phyloP scores from a whole-genome alignment of 371 early-diverging fungal species.

The Mortierella sp. region DNA sequence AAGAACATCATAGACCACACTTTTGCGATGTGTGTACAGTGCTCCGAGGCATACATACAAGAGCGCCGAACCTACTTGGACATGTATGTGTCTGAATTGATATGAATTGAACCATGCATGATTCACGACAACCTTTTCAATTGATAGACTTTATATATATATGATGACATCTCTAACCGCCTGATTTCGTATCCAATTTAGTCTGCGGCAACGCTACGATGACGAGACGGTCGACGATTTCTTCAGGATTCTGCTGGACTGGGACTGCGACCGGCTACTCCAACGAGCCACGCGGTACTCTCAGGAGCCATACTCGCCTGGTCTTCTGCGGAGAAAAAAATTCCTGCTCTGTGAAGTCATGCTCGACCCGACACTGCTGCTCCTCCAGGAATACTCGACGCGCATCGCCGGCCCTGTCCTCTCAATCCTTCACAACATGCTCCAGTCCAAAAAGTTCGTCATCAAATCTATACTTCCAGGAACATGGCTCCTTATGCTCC shows the following conservation, averaged over 20 bases:
- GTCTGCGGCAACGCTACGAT: conserved; percentile 21
- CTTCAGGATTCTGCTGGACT: conserved; percentile 29
- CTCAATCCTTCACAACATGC: conserved; percentile 21
- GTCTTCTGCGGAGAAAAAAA: conserved; percentile 16
- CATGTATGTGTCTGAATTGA: conserved; percentile 9
- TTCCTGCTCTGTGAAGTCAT: conserved; percentile 41
- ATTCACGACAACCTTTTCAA: background rate
- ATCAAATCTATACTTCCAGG: conserved; percentile 43
- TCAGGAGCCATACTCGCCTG: background rate
- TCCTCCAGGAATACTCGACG: conserved; percentile 17
- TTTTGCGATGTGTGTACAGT: conserved; percentile 30
- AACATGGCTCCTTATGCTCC: conserved; percentile 43
- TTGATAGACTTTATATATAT: no score
- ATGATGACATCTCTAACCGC: background rate
- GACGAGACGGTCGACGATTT: conserved; percentile 32
- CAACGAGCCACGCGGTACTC: conserved; percentile 14
- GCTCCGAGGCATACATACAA: conserved; percentile 33
- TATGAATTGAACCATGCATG: no score
- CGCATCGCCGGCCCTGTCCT: conserved; percentile 23
- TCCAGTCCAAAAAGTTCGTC: conserved; percentile 32
- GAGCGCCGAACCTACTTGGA: conserved; percentile 34
- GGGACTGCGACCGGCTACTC: conserved; percentile 39
- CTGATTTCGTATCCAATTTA: background rate
- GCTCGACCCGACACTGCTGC: conserved; percentile 37
- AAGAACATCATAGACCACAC: conserved; percentile 33